Base-by-base conservation (phyloP, 1,284 basidiomycete species). In the Leccinum subrobustum region DNA sequence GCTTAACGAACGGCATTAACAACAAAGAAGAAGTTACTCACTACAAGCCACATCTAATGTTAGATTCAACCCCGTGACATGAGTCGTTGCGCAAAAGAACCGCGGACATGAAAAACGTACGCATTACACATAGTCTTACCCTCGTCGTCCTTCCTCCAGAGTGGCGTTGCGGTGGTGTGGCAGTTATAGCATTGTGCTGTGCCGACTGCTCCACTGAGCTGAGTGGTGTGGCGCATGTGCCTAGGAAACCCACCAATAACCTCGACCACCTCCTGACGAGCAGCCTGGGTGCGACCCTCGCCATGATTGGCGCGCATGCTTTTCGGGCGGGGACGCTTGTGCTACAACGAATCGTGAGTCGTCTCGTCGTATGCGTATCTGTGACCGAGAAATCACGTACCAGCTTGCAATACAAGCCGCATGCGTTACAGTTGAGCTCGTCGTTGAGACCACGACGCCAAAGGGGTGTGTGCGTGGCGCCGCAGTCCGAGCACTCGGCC, bases 121-220 rank as follows among this genome's bases (percentile, higher is more conserved):
- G 92, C 93, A 69, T 95, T 94, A 80, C 93, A 80, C 93, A 94
- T 91, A 1, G 92, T 93, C 79, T 93, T 93, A 59, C 93, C 93
- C 72, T 94, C 92, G 68, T 93, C 92, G 70, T 94, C 92, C 75
- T 93, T 93, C 65, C 93, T 81, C 92, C 92, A 95, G 39, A 94
- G 82, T n/a, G 92, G 93, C 4, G 92, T 94, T 27, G 7, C 91
- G 3, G 90, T 93, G 20, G 92, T 95, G 68, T 92, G 89, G 77
- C 92, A 94, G 70, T 94, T 95, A 76, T 90, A 92, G 77, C 92
- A 95, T 78, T 91, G 89, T 4, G 89, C 90, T 79, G 75, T 65
- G 55, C 72, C 72, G 56, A 65, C 67, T 65, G 67, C 65, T 56
- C 70, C 63, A 60, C 67, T 66, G 69, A 68, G 69, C 65, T 68